Evolutionary conservation across 192 early-diverging fungal species (phyloP), one percentile per base, ranked within the genome.

Genomic region (Cetraspora pellucida): DNA sequence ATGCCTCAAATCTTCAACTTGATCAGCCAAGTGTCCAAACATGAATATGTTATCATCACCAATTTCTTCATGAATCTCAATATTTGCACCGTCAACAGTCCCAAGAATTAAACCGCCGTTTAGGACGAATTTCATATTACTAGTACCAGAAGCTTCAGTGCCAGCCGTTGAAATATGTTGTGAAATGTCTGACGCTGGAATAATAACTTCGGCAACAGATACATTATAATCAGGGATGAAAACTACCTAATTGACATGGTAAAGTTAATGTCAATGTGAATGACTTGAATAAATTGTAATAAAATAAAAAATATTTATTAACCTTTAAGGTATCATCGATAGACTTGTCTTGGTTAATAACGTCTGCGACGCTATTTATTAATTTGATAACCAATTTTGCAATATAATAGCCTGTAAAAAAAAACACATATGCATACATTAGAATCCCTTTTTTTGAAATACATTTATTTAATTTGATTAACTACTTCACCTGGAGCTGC

Each of bases 101-200:
- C 97, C 97, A 46, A 99, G 87, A 81, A 99, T 99, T 68, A 98
- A 83, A 77, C 97, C 97, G 74, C 97, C 96, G 83, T 99, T 99
- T 54, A 99, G 83, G 58, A 98, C 96, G 88, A 99, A 99, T 88
- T 99, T 98, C 96, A 99, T 99, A 89, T 99, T 99, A 21, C 96
- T 97, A 10, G 97, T 99, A 61, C 97, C 97, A 25, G 96, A 97
- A 25, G 96, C 97, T 84, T 99, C 97, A 13, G 96, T 99, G 73
- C 97, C 97, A 19, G 97, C 97, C 6, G 96, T 98, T 28, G 97
- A 99, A 81, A 99, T 99, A 85, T 99, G 97, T 88, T 99, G 97
- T 57, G 97, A 99, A 74, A 99, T 95, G 85, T 99, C 97, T 77
- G 93, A 96, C 52, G 97, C 97, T 3, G 97, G 97, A 81, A 96